Evolutionary conservation across 192 early-diverging fungal genomes (phyloP).

Genomic region (Podochytrium sp.): DNA sequence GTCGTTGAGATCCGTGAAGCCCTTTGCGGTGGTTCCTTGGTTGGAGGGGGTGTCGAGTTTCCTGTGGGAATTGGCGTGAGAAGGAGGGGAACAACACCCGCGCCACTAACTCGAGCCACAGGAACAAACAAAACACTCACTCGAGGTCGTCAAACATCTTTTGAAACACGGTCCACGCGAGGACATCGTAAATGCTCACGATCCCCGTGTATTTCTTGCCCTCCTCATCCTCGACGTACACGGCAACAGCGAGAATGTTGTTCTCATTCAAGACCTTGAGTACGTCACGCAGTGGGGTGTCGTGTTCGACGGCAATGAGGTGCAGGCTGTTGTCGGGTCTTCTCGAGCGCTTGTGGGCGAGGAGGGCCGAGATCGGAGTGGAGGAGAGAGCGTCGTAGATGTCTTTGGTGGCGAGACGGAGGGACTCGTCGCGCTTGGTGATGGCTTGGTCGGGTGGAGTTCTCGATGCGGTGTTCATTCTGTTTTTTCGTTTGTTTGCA

Average conservation of each 20-base stretch:
- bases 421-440: no score
- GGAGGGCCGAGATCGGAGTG: slow-evolving; percentile 36
- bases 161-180: slow-evolving; percentile 51
- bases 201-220: slow-evolving; percentile 39
- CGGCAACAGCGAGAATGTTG: slow-evolving; percentile 48
- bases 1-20: slow-evolving; percentile 14
- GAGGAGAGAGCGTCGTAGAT: slow-evolving; percentile 24
- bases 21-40: not conserved
- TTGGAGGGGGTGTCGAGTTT: not conserved
- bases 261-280: slow-evolving; percentile 36
- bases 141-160: slow-evolving; percentile 52
- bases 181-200: slow-evolving; percentile 55
- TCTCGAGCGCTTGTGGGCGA: slow-evolving; percentile 34
- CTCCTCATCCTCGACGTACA: slow-evolving; percentile 15
- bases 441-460: no score
- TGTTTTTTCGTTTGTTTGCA: no score
- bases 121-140: not conserved
- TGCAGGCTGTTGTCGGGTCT: not conserved
- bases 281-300: slow-evolving; percentile 39
- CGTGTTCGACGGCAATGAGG: slow-evolving; percentile 41
- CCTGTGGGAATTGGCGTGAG: not conserved
- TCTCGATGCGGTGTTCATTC: no score
- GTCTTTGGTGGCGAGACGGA: not conserved
- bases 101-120: no score
- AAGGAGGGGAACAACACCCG: no score